Conservation (phyloP, 768 basidiomycete genomes). For the Tricholoma bakamatsutake region DNA sequence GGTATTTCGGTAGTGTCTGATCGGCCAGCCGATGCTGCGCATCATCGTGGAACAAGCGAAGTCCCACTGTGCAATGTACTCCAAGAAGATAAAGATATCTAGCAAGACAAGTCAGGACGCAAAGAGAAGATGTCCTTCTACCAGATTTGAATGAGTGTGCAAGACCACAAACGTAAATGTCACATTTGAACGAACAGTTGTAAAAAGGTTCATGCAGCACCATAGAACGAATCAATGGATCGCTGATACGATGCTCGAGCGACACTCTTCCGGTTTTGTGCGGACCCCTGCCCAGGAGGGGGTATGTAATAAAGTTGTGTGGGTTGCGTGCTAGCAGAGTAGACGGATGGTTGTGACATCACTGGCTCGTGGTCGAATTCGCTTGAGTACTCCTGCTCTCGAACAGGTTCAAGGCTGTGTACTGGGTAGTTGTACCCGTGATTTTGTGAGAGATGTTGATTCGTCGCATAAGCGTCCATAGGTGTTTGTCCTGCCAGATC, state of each 20-base stretch:
- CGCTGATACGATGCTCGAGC: slow-evolving; percentile 24
- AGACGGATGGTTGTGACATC: background rate
- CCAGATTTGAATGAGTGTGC: background rate
- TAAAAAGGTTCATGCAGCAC: slow-evolving; percentile 11
- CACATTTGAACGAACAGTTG: background rate
- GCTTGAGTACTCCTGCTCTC: slow-evolving; percentile 4
- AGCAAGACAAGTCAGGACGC: background rate
- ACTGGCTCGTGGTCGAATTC: background rate
- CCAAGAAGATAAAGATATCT: background rate
- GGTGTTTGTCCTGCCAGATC: slow-evolving; percentile 15
- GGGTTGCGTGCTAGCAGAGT: background rate
- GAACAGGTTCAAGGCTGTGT: slow-evolving; percentile 9
- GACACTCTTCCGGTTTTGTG: slow-evolving; percentile 12
- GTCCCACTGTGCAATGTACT: background rate
- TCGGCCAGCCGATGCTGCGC: background rate
- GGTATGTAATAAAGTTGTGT: background rate
- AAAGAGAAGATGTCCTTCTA: background rate
- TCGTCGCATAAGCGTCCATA: slow-evolving; percentile 20
- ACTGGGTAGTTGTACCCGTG: slow-evolving; percentile 6
- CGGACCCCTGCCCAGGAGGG: background rate
- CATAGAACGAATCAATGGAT: slow-evolving; percentile 39
- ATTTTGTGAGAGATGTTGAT: background rate
- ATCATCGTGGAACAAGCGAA: background rate
- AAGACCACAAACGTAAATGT: background rate
- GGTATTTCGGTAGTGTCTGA: too few species aligned